A percentile compares a stretch with the other conserved stretches of the same genome.
Evolutionary conservation across 164 flowering plant species (phyloP).

Genomic region (Kalanchoe fedtschenkoi): DNA sequence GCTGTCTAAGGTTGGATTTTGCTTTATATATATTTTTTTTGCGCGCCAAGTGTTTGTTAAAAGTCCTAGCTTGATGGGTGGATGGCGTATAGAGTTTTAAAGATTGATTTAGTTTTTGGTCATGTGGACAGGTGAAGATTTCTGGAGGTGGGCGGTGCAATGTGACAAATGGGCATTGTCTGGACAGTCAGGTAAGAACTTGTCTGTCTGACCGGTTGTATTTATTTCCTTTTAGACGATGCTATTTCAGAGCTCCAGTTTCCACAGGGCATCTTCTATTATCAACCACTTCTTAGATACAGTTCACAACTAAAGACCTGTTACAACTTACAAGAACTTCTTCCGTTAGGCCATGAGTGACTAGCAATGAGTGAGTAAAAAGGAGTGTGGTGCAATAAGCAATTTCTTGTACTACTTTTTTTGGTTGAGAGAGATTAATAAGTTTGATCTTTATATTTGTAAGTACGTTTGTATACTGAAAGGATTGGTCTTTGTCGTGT

Average conservation of each 20-base stretch:
- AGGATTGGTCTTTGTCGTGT: background rate
- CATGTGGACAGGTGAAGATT: conserved; percentile 55
- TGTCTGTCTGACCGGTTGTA: background rate
- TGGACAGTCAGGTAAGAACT: conserved; percentile 51
- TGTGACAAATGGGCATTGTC: conserved; percentile 86
- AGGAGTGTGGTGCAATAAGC: too few relatives aligned
- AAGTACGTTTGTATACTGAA: background rate
- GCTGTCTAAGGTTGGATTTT: conserved; percentile 56
- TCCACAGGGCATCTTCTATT: background rate
- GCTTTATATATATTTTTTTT: background rate
- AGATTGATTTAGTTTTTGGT: background rate
- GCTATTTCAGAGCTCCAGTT: background rate
- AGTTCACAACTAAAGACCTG: too few relatives aligned
- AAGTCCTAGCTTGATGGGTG: background rate
- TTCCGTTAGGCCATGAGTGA: too few relatives aligned
- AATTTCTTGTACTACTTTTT: too few relatives aligned
- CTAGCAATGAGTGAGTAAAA: too few relatives aligned
- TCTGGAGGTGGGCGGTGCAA: conserved; percentile 98
- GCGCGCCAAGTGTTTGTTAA: background rate
- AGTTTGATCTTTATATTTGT: too few relatives aligned
- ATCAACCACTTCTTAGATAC: too few relatives aligned
- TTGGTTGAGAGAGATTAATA: too few relatives aligned
- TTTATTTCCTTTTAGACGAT: background rate
- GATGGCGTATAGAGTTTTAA: background rate
- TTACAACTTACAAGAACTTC: too few relatives aligned